Evolutionary conservation across 441 rosid genomes (phyloP).

Genomic region (Euphorbia corollata): DNA sequence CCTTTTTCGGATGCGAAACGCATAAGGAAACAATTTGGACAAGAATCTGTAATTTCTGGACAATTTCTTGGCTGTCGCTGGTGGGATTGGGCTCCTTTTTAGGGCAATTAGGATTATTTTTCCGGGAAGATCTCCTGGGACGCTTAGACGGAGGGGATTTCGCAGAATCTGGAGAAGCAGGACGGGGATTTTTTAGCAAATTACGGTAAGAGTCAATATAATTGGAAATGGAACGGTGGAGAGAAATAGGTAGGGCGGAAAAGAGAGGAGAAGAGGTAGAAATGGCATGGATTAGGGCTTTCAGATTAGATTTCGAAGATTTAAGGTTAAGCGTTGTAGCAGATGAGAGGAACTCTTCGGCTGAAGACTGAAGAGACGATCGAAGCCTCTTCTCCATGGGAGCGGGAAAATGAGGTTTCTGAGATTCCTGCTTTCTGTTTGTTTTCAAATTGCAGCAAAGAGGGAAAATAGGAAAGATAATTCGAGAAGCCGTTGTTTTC

Average conservation of each 20-base stretch:
- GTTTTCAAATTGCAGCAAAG: background rate
- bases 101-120: background rate
- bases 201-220: conserved; percentile 10
- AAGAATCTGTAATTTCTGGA: conserved; percentile 41
- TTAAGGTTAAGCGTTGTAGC: conserved; percentile 41
- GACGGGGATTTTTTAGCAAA: conserved; percentile 2
- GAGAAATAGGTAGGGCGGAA: conserved; percentile 44
- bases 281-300: conserved; percentile 48
- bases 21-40: conserved; percentile 41
- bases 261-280: conserved; percentile 46
- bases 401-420: conserved; percentile 3
- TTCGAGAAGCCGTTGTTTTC: background rate
- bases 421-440: background rate
- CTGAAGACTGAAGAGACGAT: conserved; percentile 55
- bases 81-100: conserved; percentile 8
- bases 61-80: conserved; percentile 22
- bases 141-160: conserved; percentile 63
- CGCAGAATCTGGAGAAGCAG: conserved; percentile 26
- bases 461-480: background rate
- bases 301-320: conserved; percentile 57
- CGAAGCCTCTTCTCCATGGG: conserved; percentile 73
- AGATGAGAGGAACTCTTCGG: conserved; percentile 57
- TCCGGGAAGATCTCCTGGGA: conserved; percentile 41
- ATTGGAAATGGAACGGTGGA: conserved; percentile 31
- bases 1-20: conserved; percentile 42